These are phyloP conservation scores for Trichosanthes cucumerina DNA, from an alignment of 306 rosid species.

Conservation along the genomic window DNA sequence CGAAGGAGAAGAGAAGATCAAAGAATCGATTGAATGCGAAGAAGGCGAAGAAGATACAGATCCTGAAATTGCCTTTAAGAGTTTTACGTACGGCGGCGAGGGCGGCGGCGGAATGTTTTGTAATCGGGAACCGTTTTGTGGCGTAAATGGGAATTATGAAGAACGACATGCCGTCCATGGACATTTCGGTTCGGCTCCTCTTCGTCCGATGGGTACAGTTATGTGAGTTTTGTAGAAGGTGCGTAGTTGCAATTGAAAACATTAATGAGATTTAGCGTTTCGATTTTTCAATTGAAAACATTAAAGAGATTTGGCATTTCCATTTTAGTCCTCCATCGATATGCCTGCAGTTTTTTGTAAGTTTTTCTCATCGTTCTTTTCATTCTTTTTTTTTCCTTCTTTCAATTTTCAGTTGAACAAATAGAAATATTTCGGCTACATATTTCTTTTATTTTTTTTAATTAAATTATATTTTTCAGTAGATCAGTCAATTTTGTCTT, in stretches of 20 bases:
- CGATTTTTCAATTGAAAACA: neutral
- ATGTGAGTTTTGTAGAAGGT: conserved; percentile 1
- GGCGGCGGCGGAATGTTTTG: neutral
- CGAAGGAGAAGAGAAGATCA: neutral
- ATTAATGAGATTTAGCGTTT: too few relatives aligned
- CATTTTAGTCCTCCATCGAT: neutral
- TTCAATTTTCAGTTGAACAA: neutral
- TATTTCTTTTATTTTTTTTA: neutral
- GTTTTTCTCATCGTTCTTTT: neutral
- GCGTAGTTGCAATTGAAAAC: neutral
- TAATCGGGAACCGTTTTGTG: conserved; percentile 12
- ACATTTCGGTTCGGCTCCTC: conserved; percentile 26
- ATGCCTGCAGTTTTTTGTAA: neutral
- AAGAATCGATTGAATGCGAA: conserved; percentile 5
- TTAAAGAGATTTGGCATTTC: neutral
- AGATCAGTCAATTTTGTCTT: neutral
- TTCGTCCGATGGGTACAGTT: conserved; percentile 22
- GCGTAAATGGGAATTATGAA: neutral
- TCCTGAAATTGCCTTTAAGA: neutral
- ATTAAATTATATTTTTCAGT: neutral
- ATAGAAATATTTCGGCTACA: neutral
- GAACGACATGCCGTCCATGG: conserved; percentile 6
- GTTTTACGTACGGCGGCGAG: neutral
- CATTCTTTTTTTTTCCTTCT: neutral
- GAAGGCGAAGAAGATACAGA: neutral